Conservation (phyloP, 148 eudicot genomes). For the Selenicereus undatus region DNA sequence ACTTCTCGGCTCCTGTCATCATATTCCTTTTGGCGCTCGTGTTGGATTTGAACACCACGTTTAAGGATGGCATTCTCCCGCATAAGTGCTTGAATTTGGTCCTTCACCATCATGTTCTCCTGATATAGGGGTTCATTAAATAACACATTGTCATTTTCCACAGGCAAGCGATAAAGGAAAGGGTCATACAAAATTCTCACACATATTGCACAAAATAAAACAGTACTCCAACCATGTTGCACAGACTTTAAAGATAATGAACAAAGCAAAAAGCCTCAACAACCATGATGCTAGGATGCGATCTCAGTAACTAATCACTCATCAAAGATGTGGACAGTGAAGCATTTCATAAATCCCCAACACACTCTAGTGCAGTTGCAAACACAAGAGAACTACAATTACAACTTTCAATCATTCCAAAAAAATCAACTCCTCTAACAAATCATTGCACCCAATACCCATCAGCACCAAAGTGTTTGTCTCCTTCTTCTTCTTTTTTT, state of each 20-base stretch:
- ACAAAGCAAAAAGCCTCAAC: neutral
- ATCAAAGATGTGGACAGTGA: neutral
- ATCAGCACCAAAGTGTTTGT: neutral
- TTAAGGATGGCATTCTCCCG: conserved; percentile 75
- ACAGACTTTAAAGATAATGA: too few relatives aligned
- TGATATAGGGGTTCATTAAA: conserved; percentile 17
- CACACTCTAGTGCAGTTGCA: neutral
- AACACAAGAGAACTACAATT: neutral
- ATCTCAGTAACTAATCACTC: neutral
- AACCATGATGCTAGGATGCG: neutral
- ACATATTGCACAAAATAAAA: neutral
- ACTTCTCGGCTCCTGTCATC: conserved; percentile 65
- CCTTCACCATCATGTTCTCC: conserved; percentile 79
- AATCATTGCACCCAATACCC: neutral
- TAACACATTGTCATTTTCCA: neutral
- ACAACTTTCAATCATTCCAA: neutral
- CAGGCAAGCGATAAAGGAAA: neutral
- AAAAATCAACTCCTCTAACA: neutral
- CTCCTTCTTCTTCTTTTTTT: too few relatives aligned
- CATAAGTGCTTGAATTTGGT: conserved; percentile 56
- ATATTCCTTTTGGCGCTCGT: conserved; percentile 74
- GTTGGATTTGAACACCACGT: conserved; percentile 77
- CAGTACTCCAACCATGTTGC: too few relatives aligned
- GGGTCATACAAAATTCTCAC: neutral
- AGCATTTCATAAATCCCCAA: neutral